A percentile compares a stretch with the other conserved stretches of the same genome.
phyloP scores from a whole-genome alignment of 2,329 filamentous ascomycete genomes.

The Xenosphaeropsis pyriputrescens region DNA sequence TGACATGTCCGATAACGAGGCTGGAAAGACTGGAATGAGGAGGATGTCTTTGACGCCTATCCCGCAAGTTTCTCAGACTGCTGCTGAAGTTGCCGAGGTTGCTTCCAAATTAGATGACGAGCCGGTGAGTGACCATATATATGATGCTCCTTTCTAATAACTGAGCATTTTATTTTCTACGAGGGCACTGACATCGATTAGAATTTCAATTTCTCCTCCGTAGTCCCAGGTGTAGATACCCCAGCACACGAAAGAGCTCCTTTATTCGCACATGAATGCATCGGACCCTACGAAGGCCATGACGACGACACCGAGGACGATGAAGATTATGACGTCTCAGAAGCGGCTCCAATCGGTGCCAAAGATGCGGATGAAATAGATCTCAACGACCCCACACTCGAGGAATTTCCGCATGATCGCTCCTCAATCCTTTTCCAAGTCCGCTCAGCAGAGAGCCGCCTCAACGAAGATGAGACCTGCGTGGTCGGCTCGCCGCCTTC shows the following conservation, averaged over 20 bases:
- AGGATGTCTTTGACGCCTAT: conserved; percentile 24
- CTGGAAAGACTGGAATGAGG: conserved; percentile 12
- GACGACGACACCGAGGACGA: background rate
- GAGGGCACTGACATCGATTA: background rate
- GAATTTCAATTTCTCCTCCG: background rate
- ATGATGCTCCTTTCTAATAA: background rate
- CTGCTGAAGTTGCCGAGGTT: conserved; percentile 28
- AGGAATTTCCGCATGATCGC: conserved; percentile 14
- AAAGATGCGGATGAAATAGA: conserved; percentile 5
- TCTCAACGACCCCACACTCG: conserved; percentile 13
- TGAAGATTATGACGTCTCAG: conserved; percentile 3
- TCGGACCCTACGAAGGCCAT: conserved; percentile 2
- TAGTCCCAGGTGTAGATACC: conserved; percentile 6
- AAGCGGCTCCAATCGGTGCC: background rate
- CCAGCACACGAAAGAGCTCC: conserved; percentile 15
- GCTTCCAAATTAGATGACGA: conserved; percentile 22
- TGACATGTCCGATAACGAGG: background rate
- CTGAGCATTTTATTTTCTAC: too few relatives aligned
- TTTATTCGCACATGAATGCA: conserved; percentile 14
- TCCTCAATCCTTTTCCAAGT: conserved; percentile 11
- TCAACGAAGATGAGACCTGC: conserved; percentile 10
- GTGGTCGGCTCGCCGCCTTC: conserved; percentile 7
- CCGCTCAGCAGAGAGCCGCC: conserved; percentile 8
- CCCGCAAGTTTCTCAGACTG: conserved; percentile 24
- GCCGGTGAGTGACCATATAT: conserved; percentile 6